Percentiles rank a stretch among this genome's conserved stretches.
Conservation (phyloP, 495 filamentous ascomycete species). For the Trichoderma asperelloides region DNA sequence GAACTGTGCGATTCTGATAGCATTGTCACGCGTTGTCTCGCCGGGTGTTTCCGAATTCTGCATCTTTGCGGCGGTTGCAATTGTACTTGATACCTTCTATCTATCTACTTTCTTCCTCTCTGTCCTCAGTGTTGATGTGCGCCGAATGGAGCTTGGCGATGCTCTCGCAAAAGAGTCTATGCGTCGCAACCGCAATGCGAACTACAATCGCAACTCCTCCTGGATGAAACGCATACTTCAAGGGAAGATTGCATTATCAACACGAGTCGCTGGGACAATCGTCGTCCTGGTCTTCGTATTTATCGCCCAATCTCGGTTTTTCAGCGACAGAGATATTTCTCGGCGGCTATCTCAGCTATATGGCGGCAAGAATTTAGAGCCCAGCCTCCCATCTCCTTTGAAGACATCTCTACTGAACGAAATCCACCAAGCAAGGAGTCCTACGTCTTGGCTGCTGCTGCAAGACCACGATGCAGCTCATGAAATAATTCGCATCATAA, state of each 20-base stretch:
- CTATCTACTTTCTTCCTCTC: constrained; percentile 64
- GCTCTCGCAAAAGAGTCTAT: constrained; percentile 36
- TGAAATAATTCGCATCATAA: constrained; percentile 60
- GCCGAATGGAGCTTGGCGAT: constrained; percentile 53
- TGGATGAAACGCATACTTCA: constrained; percentile 42
- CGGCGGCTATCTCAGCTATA: constrained; percentile 41
- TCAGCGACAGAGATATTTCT: constrained; percentile 14
- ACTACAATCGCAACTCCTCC: constrained; percentile 15
- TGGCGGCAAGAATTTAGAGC: constrained; percentile 13
- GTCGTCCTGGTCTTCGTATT: constrained; percentile 53
- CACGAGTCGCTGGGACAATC: constrained; percentile 50
- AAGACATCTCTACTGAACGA: constrained; percentile 34
- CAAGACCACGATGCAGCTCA: constrained; percentile 66
- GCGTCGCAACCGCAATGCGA: constrained; percentile 19
- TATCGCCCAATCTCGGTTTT: constrained; percentile 57
- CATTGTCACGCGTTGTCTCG: constrained; percentile 48
- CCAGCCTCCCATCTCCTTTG: constrained; percentile 11
- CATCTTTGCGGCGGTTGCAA: constrained; percentile 57
- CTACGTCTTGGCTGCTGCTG: constrained; percentile 59
- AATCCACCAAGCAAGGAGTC: constrained; percentile 59
- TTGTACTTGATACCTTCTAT: constrained; percentile 61
- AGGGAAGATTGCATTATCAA: constrained; percentile 45
- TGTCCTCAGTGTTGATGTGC: constrained; percentile 65
- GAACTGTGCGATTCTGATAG: constrained; percentile 49
- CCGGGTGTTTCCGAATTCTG: constrained; percentile 60